A percentile compares a stretch with the other conserved stretches of the same genome.
These are phyloP conservation scores for Paramarasmius palmivorus DNA, from an alignment of 1,284 basidiomycete genomes.

Conservation along the genomic window DNA sequence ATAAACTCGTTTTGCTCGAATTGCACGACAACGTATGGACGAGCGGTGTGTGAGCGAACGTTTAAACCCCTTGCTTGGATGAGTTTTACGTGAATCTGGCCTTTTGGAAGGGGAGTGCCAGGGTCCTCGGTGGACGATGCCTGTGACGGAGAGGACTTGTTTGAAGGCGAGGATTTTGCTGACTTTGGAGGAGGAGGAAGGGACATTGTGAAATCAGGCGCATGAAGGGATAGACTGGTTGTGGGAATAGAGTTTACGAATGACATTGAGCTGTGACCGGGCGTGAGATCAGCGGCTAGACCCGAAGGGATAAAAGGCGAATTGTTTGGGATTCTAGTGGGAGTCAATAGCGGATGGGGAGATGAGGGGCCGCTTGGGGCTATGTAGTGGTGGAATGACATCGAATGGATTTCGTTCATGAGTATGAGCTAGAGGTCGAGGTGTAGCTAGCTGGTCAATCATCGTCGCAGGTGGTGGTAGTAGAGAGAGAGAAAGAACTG, in stretches of 20 bases:
- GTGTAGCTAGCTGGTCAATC: constrained; percentile 66
- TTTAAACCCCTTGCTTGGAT: constrained; percentile 90
- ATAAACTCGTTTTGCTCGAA: constrained; percentile 99
- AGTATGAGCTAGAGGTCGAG: constrained; percentile 49
- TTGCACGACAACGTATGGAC: constrained; percentile 96
- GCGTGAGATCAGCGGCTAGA: constrained; percentile 39
- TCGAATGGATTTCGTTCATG: constrained; percentile 79
- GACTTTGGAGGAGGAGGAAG: constrained; percentile 51
- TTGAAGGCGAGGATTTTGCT: constrained; percentile 34
- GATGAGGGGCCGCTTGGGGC: constrained; percentile 29
- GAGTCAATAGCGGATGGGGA: constrained; percentile 17
- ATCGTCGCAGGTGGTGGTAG: constrained; percentile 26
- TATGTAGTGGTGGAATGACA: constrained; percentile 24
- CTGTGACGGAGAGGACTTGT: constrained; percentile 37
- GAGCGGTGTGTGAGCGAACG: constrained; percentile 62
- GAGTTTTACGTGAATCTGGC: constrained; percentile 93
- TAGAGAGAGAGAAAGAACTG: constrained; percentile 11
- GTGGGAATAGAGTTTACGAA: constrained; percentile 56
- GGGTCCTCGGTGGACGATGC: constrained; percentile 39
- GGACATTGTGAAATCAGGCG: constrained; percentile 76
- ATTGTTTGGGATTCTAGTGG: constrained; percentile 25
- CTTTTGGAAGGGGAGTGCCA: constrained; percentile 52
- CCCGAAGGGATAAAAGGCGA: constrained; percentile 24
- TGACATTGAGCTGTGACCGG: constrained; percentile 25
- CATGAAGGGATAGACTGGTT: constrained; percentile 76